Evolutionary conservation across 2,329 filamentous ascomycete species (phyloP).

Genomic region (Fusarium redolens): DNA sequence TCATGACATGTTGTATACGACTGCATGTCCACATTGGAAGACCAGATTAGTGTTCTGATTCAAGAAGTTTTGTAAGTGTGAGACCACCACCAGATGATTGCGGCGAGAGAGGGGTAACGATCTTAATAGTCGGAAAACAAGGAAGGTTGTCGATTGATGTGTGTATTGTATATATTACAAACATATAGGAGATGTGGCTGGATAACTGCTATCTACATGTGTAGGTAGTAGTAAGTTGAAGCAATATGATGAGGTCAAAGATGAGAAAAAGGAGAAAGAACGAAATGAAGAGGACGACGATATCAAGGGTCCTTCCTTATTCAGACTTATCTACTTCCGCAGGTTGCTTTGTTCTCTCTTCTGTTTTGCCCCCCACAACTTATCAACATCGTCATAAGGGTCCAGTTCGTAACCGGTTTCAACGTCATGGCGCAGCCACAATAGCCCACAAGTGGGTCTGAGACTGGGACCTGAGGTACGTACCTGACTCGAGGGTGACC

Average conservation of each 20-base stretch:
- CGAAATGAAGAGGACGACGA: background rate
- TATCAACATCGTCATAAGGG: constrained; percentile 35
- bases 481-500: background rate
- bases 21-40: background rate
- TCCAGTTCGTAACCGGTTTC: constrained; percentile 19
- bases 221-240: background rate
- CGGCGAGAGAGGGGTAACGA: background rate
- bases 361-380: constrained; percentile 7
- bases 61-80: background rate
- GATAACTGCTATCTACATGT: background rate
- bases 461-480: background rate
- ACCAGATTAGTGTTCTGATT: background rate
- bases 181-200: background rate
- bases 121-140: background rate
- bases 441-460: background rate
- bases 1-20: background rate
- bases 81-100: constrained; percentile 23
- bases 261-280: background rate
- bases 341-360: background rate
- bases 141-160: background rate
- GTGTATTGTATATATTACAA: background rate
- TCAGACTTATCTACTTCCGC: constrained; percentile 7
- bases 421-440: constrained; percentile 40
- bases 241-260: background rate
- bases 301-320: constrained; percentile 5